These are phyloP conservation scores for Didymella pomorum DNA, from an alignment of 2,329 filamentous ascomycete species.

Conservation along the genomic window DNA sequence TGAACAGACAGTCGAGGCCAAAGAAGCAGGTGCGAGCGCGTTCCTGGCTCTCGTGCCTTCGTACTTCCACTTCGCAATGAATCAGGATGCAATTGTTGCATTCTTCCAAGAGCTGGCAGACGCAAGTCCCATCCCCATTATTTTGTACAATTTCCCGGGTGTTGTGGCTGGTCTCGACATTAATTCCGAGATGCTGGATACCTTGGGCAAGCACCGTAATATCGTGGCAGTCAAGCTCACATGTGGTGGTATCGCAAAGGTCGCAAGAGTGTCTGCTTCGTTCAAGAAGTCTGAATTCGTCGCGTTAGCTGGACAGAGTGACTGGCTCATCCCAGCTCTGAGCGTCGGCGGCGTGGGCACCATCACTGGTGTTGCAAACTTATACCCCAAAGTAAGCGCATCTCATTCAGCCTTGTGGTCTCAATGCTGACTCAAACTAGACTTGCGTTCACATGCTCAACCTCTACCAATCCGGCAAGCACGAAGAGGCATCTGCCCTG, in stretches of 20 bases:
- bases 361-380: conserved; percentile 69
- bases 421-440: conserved; percentile 22
- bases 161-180: conserved; percentile 56
- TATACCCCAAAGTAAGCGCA: conserved; percentile 60
- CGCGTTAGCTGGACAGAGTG: conserved; percentile 54
- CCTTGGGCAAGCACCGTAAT: conserved; percentile 46
- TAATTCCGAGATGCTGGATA: conserved; percentile 53
- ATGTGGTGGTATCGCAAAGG: conserved; percentile 53
- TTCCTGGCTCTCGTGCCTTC: conserved; percentile 52
- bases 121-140: conserved; percentile 52
- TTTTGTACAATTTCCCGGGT: conserved; percentile 60
- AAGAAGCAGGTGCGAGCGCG: conserved; percentile 50
- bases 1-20: conserved; percentile 48
- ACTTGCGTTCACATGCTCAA: conserved; percentile 59
- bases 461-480: conserved; percentile 58
- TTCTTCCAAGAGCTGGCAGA: conserved; percentile 52
- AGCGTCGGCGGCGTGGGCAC: conserved; percentile 66
- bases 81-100: conserved; percentile 45
- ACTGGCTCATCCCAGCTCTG: conserved; percentile 63
- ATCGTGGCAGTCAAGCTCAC: conserved; percentile 52
- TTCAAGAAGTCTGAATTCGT: conserved; percentile 51
- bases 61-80: conserved; percentile 54
- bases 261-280: conserved; percentile 50
- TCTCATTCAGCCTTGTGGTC: neutral
- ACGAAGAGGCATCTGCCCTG: conserved; percentile 57